Base-by-base conservation (phyloP, 2,329 filamentous ascomycete species). In the Phoma herbarum region DNA sequence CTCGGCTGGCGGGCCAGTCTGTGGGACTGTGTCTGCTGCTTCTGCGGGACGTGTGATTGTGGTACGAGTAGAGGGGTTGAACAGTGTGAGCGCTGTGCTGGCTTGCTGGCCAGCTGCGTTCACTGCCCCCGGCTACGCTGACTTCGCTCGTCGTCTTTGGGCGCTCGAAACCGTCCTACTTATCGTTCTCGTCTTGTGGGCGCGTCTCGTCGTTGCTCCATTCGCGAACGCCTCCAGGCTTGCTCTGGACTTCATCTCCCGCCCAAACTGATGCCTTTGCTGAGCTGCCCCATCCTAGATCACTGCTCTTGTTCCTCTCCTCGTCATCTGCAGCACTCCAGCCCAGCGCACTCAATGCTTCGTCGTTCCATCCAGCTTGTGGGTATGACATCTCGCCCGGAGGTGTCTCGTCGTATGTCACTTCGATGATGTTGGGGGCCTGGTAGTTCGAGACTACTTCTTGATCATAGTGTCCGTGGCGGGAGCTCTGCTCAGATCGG, bases 121-220 rank as follows among this genome's bases (percentile, higher is more conserved):
- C 52, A 37, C 60, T 68, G 1, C 18, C 41, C 18, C 45, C 59
- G 7, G 50, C 59, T 10, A 67, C 59, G 26, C 67, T 63, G 22
- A 66, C 48, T 22, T 71, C 67, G 51, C 68, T 71, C 18, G 42
- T 23, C 8, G 57, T 58, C 51, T 68, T 71, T 6, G 25, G 50
- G 12, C 54, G 49, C 47, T 71, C 68, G 10, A 59, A 69, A 2
- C 68, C 68, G 20, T 71, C 63, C 68, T 67, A 71, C 44, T 61
- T 53, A 59, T 10, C 35, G 18, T 22, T 8, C 11, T 5, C 26
- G 18, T 33, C 4, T 1, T 45, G 2, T 4, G 12, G 28, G 5
- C 22, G 28, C 29, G 11, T n/a, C 8, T 29, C 28, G 28, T 28
- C 14, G 14, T 41, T 37, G 22, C 25, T 31, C 45, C 42, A 47